Evolutionary conservation across 1,139 yeast genomes (phyloP).

Genomic region (Candida freyschussii): DNA sequence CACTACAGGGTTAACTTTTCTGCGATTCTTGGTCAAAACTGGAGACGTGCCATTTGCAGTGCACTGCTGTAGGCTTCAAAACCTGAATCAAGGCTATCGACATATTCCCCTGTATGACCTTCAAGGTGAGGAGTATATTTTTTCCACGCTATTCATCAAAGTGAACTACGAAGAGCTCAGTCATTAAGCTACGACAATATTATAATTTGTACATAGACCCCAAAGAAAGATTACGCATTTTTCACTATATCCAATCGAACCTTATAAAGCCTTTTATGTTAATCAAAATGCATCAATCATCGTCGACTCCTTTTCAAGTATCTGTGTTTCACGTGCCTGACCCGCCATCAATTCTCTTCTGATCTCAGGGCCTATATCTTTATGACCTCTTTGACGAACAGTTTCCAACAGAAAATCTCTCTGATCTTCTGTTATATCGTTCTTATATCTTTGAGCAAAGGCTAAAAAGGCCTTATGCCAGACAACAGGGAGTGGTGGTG

Average conservation of each 20-base stretch:
- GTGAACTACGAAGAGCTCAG: slow-evolving; percentile 31
- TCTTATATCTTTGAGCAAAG: slow-evolving; percentile 93
- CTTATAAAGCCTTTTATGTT: neutral
- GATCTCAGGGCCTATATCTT: slow-evolving; percentile 87
- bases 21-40: slow-evolving; percentile 47
- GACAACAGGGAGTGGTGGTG: slow-evolving; percentile 83
- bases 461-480: slow-evolving; percentile 96
- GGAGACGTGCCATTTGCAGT: slow-evolving; percentile 48
- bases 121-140: slow-evolving; percentile 77
- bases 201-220: neutral
- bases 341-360: slow-evolving; percentile 93
- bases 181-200: slow-evolving; percentile 3
- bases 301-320: slow-evolving; percentile 21
- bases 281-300: slow-evolving; percentile 25
- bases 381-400: slow-evolving; percentile 84
- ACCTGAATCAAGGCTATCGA: slow-evolving; percentile 71
- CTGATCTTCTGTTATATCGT: slow-evolving; percentile 96
- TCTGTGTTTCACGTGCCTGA: slow-evolving; percentile 37
- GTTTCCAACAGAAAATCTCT: slow-evolving; percentile 90
- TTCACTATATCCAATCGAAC: no score
- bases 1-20: slow-evolving; percentile 41
- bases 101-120: slow-evolving; percentile 71
- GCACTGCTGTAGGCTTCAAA: slow-evolving; percentile 47
- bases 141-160: slow-evolving; percentile 68
- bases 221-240: no score